Evolutionary conservation across 371 early-diverging fungal genomes (phyloP), one percentile per base, ranked within the genome.

Genomic region (Mortierella sp.): DNA sequence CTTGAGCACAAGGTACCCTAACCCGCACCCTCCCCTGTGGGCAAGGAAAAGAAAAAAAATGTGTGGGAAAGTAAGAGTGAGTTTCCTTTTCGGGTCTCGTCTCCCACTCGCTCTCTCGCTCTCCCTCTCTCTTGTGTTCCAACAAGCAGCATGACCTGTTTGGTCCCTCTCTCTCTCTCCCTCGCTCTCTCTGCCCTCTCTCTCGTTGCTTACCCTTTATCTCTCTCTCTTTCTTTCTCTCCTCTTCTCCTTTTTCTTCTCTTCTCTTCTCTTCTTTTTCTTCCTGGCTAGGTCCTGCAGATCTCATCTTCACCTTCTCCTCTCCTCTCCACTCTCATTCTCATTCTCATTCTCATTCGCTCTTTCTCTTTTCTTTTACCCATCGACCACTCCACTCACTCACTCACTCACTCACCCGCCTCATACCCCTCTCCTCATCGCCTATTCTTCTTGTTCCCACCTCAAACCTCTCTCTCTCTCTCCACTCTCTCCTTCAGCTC

Each of bases 11-110:
- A 67, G 67, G 67, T 67, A 67, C 67, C n/a, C 43, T 21, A n/a
- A 24, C 6, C 43, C 43, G 4, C 6, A 2, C 6, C 43, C 43
- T 55, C 8, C 26, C 55, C 26, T 28, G n/a, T 31, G 31, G 14
- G 34, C 61, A 16, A 19, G 13, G 34, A 71, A 10, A 31, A 28
- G 26, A 24, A 28, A 71, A 50, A 55, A 44, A 44, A n/a, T 40
- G 75, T 74, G 74, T 74, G 80, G 57, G 72, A 72, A 76, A 80
- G 54, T 64, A 34, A 72, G 43, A 70, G 59, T 26, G 40, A 37
- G 61, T 61, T 79, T 37, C 78, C 78, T 54, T 46, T 69, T 73
- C 34, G 69, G 55, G 78, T 51, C 51, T 34, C 21, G 50, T 9
- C 3, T 51, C 44, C 5, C 14, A 9, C 10, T 69, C 43, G 5